phyloP scores from a whole-genome alignment of 768 basidiomycete genomes.

The Leccinum longicurvipes region DNA sequence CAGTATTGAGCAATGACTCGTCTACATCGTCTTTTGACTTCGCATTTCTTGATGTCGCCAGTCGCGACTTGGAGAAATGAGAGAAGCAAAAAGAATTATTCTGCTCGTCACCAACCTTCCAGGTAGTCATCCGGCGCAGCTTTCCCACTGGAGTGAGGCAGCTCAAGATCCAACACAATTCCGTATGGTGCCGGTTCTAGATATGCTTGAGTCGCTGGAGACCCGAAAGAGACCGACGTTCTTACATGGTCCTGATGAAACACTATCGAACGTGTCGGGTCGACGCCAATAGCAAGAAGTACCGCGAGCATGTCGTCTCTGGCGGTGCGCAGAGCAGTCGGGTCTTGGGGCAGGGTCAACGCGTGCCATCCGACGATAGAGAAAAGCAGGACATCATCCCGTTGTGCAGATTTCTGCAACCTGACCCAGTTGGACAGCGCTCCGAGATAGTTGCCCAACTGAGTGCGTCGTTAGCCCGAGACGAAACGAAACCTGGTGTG shows the following conservation, averaged over 20 bases:
- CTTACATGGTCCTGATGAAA: slow-evolving; percentile 89
- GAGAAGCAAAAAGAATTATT: background rate
- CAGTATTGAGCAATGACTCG: slow-evolving; percentile 78
- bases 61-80: slow-evolving; percentile 52
- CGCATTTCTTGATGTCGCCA: slow-evolving; percentile 72
- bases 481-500: background rate
- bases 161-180: slow-evolving; percentile 86
- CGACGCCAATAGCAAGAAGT: slow-evolving; percentile 80
- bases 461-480: background rate
- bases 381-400: slow-evolving; percentile 68
- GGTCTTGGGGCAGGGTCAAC: slow-evolving; percentile 87
- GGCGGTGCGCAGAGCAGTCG: slow-evolving; percentile 54
- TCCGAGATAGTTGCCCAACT: slow-evolving; percentile 95
- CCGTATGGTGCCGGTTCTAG: slow-evolving; percentile 80
- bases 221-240: background rate
- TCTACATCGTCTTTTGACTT: slow-evolving; percentile 73
- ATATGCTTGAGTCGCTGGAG: background rate
- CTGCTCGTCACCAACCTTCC: slow-evolving; percentile 63
- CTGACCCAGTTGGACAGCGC: slow-evolving; percentile 87
- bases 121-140: slow-evolving; percentile 89
- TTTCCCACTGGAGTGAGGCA: slow-evolving; percentile 83
- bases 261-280: slow-evolving; percentile 67
- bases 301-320: slow-evolving; percentile 77
- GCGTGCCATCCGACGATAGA: slow-evolving; percentile 95
- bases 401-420: slow-evolving; percentile 59